Evolutionary conservation across 768 basidiomycete genomes (phyloP), one percentile per base, ranked within the genome.

Genomic region (Termitomyces sp.): DNA sequence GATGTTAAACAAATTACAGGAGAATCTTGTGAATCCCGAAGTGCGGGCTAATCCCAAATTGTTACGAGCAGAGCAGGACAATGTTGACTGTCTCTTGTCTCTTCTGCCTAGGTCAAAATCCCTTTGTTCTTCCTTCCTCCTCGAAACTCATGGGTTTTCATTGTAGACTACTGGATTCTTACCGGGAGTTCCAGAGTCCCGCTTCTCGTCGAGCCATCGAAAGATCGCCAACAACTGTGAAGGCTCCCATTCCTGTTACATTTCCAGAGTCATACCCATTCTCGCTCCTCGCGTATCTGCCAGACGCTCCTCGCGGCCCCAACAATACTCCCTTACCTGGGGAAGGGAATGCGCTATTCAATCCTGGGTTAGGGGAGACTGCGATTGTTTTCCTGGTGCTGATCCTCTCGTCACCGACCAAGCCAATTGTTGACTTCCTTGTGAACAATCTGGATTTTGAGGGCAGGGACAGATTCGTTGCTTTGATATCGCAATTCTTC

Each of bases 261-360:
- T 98, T 98, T 74, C 96, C 96, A 0, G 90, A 94, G 63, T 89
- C 95, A 0, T 95, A 98, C 70, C 96, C 96, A 0, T 95, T 97
- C 71, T 87, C 93, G 6, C 79, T 98, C 20, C 67, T 93, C 28
- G 79, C 89, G 0, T 79, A 85, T 35, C 72, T 87, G 26, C 89
- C 91, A 3, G 85, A 84, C 57, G 67, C 76, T 32, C 75, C 77
- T 41, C 74, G 77, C 16, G 77, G 74, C 52, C 73, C 76, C 18
- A 74, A 75, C 56, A 77, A 71, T 57, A 66, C 72, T n/a, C 72
- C 74, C 28, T 71, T 70, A 56, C 67, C 74, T 50, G 73, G 72
- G 57, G 82, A 86, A 55, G 75, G 76, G 30, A 80, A 83, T 46
- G 67, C 74, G 5, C 65, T 81, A 13, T 89, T 93, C 74, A 87